phyloP scores from a whole-genome alignment of 345 rosid species.

The Balakata baccata region DNA sequence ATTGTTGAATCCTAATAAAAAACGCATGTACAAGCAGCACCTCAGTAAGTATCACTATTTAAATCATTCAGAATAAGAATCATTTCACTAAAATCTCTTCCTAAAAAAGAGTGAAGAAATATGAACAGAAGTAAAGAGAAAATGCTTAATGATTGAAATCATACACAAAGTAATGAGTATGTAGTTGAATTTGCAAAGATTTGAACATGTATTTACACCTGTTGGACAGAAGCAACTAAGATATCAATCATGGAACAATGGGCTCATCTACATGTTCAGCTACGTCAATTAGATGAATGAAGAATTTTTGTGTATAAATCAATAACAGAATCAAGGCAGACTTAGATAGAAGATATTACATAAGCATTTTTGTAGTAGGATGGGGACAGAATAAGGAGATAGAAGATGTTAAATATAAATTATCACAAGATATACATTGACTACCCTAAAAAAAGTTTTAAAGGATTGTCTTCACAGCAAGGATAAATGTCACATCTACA shows the following conservation, averaged over 20 bases:
- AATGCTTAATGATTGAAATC: neutral
- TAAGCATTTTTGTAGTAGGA: too few relatives aligned
- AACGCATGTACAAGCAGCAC: neutral
- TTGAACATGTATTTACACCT: neutral
- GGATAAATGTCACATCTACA: neutral
- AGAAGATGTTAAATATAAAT: neutral
- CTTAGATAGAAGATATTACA: too few relatives aligned
- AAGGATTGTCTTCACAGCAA: neutral
- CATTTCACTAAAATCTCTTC: neutral
- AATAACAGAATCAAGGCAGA: neutral
- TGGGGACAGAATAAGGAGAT: too few relatives aligned
- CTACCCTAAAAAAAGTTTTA: neutral
- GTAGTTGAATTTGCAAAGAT: neutral
- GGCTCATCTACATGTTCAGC: neutral
- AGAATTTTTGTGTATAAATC: neutral
- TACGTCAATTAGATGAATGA: neutral
- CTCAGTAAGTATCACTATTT: neutral
- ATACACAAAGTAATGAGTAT: neutral
- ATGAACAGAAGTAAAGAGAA: neutral
- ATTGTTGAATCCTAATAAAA: constrained; percentile 8
- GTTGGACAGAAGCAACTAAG: neutral
- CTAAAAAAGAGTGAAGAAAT: neutral
- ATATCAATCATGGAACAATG: neutral
- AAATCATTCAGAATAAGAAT: neutral
- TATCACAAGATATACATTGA: neutral